Conservation (phyloP, 2,329 filamentous ascomycete species). For the Colletotrichum salicis region DNA sequence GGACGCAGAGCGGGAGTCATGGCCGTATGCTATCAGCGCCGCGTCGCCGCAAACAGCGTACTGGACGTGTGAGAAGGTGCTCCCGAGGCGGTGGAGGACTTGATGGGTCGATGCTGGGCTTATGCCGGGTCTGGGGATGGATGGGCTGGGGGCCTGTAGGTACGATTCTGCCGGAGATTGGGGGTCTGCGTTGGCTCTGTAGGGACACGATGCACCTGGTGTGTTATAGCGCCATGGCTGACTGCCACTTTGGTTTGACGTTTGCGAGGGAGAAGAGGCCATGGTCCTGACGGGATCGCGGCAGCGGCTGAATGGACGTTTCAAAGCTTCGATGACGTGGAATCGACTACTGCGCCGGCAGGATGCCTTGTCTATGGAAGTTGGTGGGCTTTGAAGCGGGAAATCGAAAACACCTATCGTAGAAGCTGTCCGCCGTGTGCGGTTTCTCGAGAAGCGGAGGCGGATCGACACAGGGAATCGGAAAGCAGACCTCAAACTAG, state of each 20-base stretch:
- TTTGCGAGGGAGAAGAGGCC: background rate
- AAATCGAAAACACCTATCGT: background rate
- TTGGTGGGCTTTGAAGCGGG: background rate
- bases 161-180: background rate
- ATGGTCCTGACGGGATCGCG: background rate
- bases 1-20: slow-evolving; percentile 40
- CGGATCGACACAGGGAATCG: background rate
- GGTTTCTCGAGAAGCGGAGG: background rate
- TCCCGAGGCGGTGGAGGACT: slow-evolving; percentile 51
- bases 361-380: background rate
- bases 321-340: background rate
- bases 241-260: background rate
- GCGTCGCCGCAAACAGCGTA: slow-evolving; percentile 59
- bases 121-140: slow-evolving; percentile 36
- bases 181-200: no score
- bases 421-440: background rate
- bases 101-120: slow-evolving; percentile 45
- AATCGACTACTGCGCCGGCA: background rate
- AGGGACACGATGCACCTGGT: background rate
- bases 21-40: slow-evolving; percentile 58
- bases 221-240: background rate
- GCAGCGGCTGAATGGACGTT: background rate
- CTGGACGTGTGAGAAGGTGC: slow-evolving; percentile 53
- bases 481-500: background rate
- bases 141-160: background rate